These are phyloP conservation scores for Melocanna baccifera DNA, from an alignment of 176 grass and related monocot species.

Conservation along the genomic window DNA sequence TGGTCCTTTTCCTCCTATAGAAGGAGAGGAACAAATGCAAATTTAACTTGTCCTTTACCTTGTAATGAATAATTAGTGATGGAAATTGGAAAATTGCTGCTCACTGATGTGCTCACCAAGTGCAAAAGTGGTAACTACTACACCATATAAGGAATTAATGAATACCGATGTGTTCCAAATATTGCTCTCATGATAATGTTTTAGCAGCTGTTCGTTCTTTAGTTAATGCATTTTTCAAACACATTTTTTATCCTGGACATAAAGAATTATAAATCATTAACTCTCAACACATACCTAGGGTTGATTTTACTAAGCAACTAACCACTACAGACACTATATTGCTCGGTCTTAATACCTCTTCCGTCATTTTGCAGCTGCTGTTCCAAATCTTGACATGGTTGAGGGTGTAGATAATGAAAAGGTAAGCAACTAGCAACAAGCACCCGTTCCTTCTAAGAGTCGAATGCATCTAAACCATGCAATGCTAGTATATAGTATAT, in stretches of 20 bases:
- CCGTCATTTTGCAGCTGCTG: slow-evolving; percentile 52
- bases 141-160: too few species aligned
- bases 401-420: slow-evolving; percentile 82
- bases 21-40: neutral
- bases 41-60: neutral
- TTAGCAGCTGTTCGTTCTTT: neutral
- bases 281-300: neutral
- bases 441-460: neutral
- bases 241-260: too few species aligned
- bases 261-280: neutral
- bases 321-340: neutral
- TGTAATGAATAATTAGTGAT: too few species aligned
- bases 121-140: too few species aligned
- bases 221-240: neutral
- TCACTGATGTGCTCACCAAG: too few species aligned
- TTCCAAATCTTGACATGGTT: slow-evolving; percentile 88
- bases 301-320: neutral
- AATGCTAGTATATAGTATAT: neutral
- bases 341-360: neutral
- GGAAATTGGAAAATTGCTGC: too few species aligned
- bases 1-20: neutral
- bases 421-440: slow-evolving; percentile 32
- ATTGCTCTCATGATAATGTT: neutral
- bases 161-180: neutral
- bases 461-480: neutral